phyloP scores from a whole-genome alignment of 768 basidiomycete genomes.

The Plicaturopsis crispa region DNA sequence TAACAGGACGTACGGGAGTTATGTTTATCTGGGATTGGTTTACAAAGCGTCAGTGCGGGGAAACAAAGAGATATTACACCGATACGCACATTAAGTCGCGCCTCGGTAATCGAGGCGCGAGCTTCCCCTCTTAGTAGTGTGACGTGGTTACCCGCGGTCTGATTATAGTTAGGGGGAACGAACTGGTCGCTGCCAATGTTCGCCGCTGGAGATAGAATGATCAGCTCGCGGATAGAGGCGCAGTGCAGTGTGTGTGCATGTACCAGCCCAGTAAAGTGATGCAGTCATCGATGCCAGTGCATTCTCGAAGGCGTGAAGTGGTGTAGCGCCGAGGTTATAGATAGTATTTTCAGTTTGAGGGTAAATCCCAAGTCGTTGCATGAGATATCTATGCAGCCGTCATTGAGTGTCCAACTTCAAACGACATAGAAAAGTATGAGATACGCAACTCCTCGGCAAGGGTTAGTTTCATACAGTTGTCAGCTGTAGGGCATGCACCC shows the following conservation, averaged over 20 bases:
- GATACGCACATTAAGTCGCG: slow-evolving; percentile 5
- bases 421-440: too few species aligned
- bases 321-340: too few species aligned
- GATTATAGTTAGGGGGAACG: background rate
- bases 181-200: background rate
- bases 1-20: background rate
- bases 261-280: slow-evolving; percentile 6
- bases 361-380: background rate
- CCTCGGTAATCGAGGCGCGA: background rate
- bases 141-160: too few species aligned
- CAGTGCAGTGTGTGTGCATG: background rate
- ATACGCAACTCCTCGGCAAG: too few species aligned
- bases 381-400: background rate
- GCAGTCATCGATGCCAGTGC: slow-evolving; percentile 6
- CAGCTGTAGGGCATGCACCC: too few species aligned
- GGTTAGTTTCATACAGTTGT: too few species aligned
- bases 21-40: slow-evolving; percentile 3
- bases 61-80: background rate
- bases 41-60: too few species aligned
- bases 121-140: background rate
- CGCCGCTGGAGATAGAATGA: background rate
- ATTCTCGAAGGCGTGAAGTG: slow-evolving; percentile 8
- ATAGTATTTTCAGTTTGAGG: too few species aligned
- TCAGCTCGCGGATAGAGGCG: background rate
- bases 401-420: too few species aligned